phyloP scores from a whole-genome alignment of 257 asterid genomes.

The Cinchona pubescens region DNA sequence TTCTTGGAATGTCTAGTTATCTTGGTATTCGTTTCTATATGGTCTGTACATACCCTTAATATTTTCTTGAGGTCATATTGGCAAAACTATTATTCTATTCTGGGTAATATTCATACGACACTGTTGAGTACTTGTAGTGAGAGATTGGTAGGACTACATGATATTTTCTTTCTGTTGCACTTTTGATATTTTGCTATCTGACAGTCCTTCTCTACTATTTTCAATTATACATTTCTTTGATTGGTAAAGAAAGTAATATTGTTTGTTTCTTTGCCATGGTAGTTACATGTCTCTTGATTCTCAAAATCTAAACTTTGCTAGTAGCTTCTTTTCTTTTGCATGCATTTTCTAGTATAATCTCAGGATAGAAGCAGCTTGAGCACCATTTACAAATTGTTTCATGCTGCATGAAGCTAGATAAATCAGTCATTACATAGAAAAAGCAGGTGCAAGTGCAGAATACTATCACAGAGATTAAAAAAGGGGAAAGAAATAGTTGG shows the following conservation, averaged over 20 bases:
- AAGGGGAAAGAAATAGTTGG: background rate
- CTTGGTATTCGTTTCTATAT: background rate
- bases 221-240: background rate
- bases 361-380: background rate
- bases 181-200: background rate
- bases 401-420: background rate
- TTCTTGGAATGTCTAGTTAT: background rate
- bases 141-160: background rate
- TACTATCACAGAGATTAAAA: background rate
- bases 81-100: background rate
- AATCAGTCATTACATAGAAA: background rate
- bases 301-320: background rate
- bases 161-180: background rate
- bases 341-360: background rate
- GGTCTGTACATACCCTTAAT: too few species aligned
- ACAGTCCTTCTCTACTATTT: background rate
- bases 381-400: background rate
- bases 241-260: background rate
- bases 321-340: background rate
- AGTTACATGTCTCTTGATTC: background rate
- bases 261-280: background rate
- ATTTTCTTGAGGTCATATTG: background rate
- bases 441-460: background rate
- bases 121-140: background rate
- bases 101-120: background rate